Conservation (phyloP, 257 asterid species). For the Fraxinus anomala region DNA sequence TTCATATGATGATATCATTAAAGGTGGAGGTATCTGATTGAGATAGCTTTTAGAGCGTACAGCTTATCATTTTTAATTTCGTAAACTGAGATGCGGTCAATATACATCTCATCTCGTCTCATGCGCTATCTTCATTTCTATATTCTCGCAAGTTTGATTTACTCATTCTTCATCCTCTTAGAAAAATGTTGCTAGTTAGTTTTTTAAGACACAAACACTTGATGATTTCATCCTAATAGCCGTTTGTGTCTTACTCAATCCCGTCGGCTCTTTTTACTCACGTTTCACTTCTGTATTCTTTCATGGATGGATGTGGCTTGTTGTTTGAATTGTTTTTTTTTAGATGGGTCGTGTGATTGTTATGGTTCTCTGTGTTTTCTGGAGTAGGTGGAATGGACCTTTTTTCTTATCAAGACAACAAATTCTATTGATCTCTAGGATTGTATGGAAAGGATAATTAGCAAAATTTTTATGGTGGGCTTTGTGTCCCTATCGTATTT, state of each 20-base stretch:
- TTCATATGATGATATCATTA: not conserved
- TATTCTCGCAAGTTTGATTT: constrained; percentile 17
- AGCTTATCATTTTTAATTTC: not conserved
- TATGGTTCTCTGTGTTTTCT: not conserved
- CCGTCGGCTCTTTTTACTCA: not conserved
- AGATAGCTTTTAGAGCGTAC: constrained; percentile 9
- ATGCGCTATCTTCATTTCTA: not conserved
- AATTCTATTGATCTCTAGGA: not conserved
- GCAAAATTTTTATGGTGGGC: not conserved
- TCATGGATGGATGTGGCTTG: not conserved
- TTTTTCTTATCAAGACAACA: constrained; percentile 5
- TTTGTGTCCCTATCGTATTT: not conserved
- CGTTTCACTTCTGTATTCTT: not conserved
- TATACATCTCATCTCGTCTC: not conserved
- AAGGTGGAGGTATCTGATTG: constrained; percentile 8
- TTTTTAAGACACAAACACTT: constrained; percentile 1
- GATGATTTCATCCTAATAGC: constrained; percentile 8
- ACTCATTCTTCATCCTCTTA: not conserved
- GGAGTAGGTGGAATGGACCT: constrained; percentile 25
- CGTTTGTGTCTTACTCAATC: constrained; percentile 17
- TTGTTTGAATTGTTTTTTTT: constrained; percentile 12
- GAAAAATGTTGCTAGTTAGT: constrained; percentile 6
- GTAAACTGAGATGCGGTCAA: constrained; percentile 9
- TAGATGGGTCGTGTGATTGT: constrained; percentile 1
- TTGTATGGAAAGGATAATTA: not conserved